A percentile compares a stretch with the other conserved stretches of the same genome.
Evolutionary conservation across 306 rosid genomes (phyloP).

Genomic region (Phaseolus lunatus): DNA sequence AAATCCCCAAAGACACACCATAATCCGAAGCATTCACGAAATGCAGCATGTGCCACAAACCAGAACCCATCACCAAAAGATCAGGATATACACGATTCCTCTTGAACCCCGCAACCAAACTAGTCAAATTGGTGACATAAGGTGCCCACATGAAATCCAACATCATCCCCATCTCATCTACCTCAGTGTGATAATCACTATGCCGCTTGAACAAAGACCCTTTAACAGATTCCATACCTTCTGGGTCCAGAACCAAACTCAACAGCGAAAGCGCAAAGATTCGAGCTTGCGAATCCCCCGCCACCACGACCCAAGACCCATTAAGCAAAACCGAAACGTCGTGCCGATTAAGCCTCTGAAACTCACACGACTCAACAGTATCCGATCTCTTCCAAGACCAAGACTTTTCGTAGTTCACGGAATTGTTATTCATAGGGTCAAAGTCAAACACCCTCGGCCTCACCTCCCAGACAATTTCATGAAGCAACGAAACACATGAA

Average conservation of each 20-base stretch:
- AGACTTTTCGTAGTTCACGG: conserved; percentile 59
- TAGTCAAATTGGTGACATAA: conserved; percentile 66
- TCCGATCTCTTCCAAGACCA: conserved; percentile 71
- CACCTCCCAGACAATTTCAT: conserved; percentile 76
- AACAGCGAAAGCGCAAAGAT: conserved; percentile 63
- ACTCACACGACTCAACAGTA: conserved; percentile 63
- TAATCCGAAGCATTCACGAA: conserved; percentile 70
- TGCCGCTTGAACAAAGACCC: conserved; percentile 73
- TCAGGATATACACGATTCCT: conserved; percentile 72
- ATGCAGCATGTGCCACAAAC: conserved; percentile 91
- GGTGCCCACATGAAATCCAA: conserved; percentile 95
- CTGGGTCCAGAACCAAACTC: conserved; percentile 63
- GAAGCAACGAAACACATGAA: conserved; percentile 75
- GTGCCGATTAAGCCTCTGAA: conserved; percentile 59
- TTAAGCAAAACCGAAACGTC: conserved; percentile 82
- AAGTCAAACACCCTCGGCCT: conserved; percentile 50
- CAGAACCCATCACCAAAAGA: conserved; percentile 82
- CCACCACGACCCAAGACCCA: conserved; percentile 90
- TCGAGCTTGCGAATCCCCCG: conserved; percentile 93
- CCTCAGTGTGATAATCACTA: conserved; percentile 70
- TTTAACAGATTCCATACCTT: conserved; percentile 52
- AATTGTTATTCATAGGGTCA: conserved; percentile 48
- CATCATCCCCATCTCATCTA: conserved; percentile 69
- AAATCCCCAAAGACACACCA: conserved; percentile 45
- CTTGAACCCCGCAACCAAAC: conserved; percentile 57